phyloP scores from a whole-genome alignment of 1,139 yeast species.

The Spathaspora sp. region DNA sequence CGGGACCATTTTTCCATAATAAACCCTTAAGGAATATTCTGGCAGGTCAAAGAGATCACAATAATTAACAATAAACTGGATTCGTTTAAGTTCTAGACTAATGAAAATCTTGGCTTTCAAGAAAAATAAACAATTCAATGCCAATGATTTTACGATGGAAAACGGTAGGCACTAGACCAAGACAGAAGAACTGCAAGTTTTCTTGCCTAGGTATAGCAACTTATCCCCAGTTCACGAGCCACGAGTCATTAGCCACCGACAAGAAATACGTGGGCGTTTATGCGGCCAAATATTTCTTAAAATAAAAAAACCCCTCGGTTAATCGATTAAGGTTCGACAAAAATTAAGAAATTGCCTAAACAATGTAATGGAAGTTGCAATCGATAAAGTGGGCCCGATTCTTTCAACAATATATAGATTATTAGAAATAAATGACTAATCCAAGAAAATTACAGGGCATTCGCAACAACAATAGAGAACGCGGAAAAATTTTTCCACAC shows the following conservation, averaged over 20 bases:
- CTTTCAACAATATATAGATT: background rate
- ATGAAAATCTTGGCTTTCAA: background rate
- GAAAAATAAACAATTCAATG: background rate
- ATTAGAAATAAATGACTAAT: background rate
- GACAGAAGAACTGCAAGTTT: too few species aligned
- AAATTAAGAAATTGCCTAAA: background rate
- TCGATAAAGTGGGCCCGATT: background rate
- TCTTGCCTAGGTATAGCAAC: background rate
- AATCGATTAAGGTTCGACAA: background rate
- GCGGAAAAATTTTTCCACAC: conserved; percentile 1
- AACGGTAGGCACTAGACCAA: too few species aligned
- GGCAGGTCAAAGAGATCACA: conserved; percentile 1
- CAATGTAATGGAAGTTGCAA: conserved; percentile 2
- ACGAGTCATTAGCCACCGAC: background rate
- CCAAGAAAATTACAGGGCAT: conserved; percentile 1
- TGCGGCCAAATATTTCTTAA: background rate
- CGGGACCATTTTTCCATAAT: background rate
- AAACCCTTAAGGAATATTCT: background rate
- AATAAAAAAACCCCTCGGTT: background rate
- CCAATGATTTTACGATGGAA: background rate
- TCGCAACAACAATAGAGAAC: background rate
- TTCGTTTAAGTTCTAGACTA: background rate
- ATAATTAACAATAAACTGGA: background rate
- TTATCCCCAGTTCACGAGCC: background rate
- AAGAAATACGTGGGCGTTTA: background rate